Evolutionary conservation across 345 rosid genomes (phyloP).

Genomic region (Noccaea bulbosa): DNA sequence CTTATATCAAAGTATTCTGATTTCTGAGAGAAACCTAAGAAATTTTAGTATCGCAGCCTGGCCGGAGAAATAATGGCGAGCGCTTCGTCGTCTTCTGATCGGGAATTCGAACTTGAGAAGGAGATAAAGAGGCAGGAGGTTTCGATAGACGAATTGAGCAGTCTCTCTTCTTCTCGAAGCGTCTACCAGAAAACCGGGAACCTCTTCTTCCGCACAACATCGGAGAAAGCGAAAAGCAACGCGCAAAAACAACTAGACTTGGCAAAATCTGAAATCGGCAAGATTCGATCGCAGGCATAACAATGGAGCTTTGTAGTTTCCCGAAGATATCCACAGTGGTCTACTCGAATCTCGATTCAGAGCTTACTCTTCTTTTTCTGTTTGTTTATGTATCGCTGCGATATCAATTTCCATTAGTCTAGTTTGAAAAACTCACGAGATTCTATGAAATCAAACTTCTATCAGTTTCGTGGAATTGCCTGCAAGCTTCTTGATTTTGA

Average conservation of each 20-base stretch:
- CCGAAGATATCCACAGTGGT: not conserved
- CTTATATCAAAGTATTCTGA: too few relatives aligned
- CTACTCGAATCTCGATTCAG: not conserved
- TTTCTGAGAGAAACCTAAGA: conserved; percentile 1
- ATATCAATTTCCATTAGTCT: not conserved
- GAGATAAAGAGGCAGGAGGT: conserved; percentile 40
- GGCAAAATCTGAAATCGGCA: conserved; percentile 36
- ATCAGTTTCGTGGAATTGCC: not conserved
- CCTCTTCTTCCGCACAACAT: conserved; percentile 38
- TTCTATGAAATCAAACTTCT: not conserved
- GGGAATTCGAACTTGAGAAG: conserved; percentile 33
- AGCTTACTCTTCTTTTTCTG: not conserved
- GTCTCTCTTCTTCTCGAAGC: conserved; percentile 41
- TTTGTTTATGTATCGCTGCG: not conserved
- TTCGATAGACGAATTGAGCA: conserved; percentile 34
- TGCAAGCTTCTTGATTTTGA: conserved; percentile 6
- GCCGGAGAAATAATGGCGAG: conserved; percentile 33
- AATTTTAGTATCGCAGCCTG: not conserved
- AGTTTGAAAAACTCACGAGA: not conserved
- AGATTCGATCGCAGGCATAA: conserved; percentile 23
- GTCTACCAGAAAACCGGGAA: conserved; percentile 35
- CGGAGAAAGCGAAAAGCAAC: conserved; percentile 30
- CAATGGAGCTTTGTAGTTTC: conserved; percentile 1
- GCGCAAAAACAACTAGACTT: conserved; percentile 26
- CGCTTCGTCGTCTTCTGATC: conserved; percentile 3